Conservation (phyloP, 2,329 filamentous ascomycete species). For the Coniochaeta sp. region DNA sequence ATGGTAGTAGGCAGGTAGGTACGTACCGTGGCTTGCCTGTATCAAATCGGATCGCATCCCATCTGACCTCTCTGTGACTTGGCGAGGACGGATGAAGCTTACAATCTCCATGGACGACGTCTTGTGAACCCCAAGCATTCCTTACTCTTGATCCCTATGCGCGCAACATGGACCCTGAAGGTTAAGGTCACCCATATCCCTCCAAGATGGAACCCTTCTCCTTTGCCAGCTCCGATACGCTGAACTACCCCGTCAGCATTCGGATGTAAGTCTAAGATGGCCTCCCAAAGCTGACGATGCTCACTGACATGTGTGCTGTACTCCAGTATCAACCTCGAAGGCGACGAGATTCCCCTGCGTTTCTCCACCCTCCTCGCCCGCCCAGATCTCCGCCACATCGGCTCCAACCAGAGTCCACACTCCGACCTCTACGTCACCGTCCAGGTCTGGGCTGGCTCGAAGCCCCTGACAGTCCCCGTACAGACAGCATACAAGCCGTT, state of each 20-base stretch:
- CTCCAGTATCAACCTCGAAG: conserved; percentile 68
- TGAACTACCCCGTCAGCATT: conserved; percentile 65
- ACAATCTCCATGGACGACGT: no score
- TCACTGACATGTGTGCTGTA: not conserved
- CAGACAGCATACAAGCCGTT: conserved; percentile 93
- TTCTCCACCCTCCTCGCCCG: conserved; percentile 72
- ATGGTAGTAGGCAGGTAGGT: no score
- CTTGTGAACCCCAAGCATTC: no score
- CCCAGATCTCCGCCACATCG: conserved; percentile 77
- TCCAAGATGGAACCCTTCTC: conserved; percentile 83
- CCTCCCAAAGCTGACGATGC: not conserved
- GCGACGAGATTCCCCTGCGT: conserved; percentile 65
- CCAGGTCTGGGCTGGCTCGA: conserved; percentile 93
- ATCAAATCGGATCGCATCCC: no score
- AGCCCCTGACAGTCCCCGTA: conserved; percentile 83
- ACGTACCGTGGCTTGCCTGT: no score
- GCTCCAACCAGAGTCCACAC: conserved; percentile 72
- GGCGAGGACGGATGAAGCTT: no score
- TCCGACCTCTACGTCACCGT: conserved; percentile 91
- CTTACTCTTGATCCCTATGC: no score
- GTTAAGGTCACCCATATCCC: not conserved
- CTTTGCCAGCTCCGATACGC: conserved; percentile 81
- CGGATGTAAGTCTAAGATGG: conserved; percentile 44
- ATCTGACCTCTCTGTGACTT: no score
- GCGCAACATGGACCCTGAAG: not conserved